Evolutionary conservation across 306 rosid genomes (phyloP).

Genomic region (Gynostemma pentaphyllum): DNA sequence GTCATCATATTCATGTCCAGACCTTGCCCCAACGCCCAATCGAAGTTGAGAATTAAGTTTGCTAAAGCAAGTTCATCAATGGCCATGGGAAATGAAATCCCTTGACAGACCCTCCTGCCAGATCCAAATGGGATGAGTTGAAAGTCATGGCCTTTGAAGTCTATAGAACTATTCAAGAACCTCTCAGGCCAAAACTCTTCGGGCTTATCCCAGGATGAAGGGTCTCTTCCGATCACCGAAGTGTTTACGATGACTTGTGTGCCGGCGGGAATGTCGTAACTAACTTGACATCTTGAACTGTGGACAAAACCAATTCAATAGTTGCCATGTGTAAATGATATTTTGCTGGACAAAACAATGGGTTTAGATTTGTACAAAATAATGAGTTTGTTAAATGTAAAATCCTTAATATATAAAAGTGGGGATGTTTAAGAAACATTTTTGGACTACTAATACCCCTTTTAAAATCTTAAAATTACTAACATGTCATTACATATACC

Average conservation of each 20-base stretch:
- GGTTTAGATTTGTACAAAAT: no score
- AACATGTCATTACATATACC: no score
- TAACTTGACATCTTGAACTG: no score
- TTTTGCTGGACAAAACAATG: no score
- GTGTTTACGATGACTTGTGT: not conserved
- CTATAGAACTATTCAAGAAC: conserved; percentile 37
- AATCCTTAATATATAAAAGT: no score
- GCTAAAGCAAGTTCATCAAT: conserved; percentile 52
- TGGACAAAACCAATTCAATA: no score
- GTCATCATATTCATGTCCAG: conserved; percentile 41
- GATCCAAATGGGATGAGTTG: conserved; percentile 61
- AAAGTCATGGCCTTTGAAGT: conserved; percentile 46
- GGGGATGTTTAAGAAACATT: no score
- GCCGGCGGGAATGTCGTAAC: no score
- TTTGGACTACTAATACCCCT: no score
- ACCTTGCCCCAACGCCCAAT: conserved; percentile 44
- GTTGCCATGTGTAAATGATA: no score
- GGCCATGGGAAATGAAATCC: conserved; percentile 27
- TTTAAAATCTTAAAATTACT: no score
- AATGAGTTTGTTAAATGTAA: no score
- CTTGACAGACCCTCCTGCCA: conserved; percentile 63
- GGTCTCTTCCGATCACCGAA: conserved; percentile 57
- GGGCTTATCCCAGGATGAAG: conserved; percentile 48
- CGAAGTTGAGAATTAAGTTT: conserved; percentile 45
- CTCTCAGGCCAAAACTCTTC: conserved; percentile 50